Base-by-base conservation (phyloP, 225 moss, liverwort and hornwort genomes). In the Physcomitrium patens region DNA sequence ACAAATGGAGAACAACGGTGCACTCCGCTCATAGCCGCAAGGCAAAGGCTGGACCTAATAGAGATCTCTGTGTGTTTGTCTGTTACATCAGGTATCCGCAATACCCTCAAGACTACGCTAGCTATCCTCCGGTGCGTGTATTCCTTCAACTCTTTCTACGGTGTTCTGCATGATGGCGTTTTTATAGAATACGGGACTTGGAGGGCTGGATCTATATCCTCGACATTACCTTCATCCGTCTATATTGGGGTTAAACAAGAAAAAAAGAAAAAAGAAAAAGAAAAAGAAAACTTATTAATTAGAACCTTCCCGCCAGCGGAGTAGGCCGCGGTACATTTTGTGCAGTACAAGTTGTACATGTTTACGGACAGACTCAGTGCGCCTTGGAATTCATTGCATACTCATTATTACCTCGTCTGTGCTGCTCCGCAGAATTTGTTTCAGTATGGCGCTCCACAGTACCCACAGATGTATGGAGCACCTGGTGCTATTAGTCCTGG, bases 31-130 rank as follows among this genome's bases (percentile, higher is more conserved):
- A 67, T 74, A 86, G 80, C 68, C 79, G 65, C 56, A 83, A 83
- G 79, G 79, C 67, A 85, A 72, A 80, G 82, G 84, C 67, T 88
- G 85, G 81, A 86, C 84, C 84, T 89, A 83, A 86, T 87, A 81
- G 84, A 86, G 83, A 86, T 82, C 31, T 37, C 85, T 84, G 86
- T 86, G 83, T 79, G 86, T 75, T 75, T 86, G 84, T 82, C 73
- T 87, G 87, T 84, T 48, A 79, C 82, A 75, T 81, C 90, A 99
- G 99, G 78, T 99, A 99, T 91, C 95, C 95, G 82, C 99, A 95
- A 87, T 99, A 95, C 85, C 91, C 99, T 66, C 99, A 91, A 67
- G 99, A 99, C 77, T 99, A 90, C 85, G 82, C 86, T 76, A 86
- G 80, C 81, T 99, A 93, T 78, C 86, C 99, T 60, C 95, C 89